These are phyloP conservation scores for Naganishia vaughanmartiniae DNA, from an alignment of 768 basidiomycete genomes.

Conservation along the genomic window DNA sequence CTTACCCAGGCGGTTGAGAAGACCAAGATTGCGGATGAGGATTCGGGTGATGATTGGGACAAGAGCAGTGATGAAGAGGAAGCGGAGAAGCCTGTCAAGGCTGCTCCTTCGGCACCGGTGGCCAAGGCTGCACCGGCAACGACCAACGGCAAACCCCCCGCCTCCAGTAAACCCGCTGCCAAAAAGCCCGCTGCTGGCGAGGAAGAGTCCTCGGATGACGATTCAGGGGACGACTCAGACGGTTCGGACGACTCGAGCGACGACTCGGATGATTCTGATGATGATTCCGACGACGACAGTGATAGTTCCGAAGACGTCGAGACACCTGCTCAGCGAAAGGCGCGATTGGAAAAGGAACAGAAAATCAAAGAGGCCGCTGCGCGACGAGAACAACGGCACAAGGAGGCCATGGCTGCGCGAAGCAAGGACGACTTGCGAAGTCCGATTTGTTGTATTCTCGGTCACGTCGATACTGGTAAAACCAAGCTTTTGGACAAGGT, in stretches of 20 bases:
- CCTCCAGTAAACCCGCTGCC: conserved; percentile 37
- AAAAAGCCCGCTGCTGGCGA: conserved; percentile 34
- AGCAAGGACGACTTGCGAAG: conserved; percentile 86
- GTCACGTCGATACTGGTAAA: conserved; percentile 99
- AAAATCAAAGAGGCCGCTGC: conserved; percentile 81
- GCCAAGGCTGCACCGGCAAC: conserved; percentile 34
- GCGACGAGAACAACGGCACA: conserved; percentile 71
- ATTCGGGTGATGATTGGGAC: conserved; percentile 51
- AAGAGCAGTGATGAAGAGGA: conserved; percentile 47
- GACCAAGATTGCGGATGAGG: conserved; percentile 43
- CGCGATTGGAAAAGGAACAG: conserved; percentile 56
- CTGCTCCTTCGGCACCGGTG: conserved; percentile 6
- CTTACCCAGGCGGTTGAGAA: conserved; percentile 48
- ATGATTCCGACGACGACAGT: conserved; percentile 38
- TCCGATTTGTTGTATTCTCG: conserved; percentile 97
- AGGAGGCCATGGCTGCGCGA: conserved; percentile 78
- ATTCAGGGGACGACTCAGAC: conserved; percentile 36
- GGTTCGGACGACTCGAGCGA: conserved; percentile 44
- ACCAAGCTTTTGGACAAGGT: conserved; percentile 97
- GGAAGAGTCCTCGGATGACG: conserved; percentile 44
- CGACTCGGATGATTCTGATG: conserved; percentile 38
- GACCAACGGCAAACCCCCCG: conserved; percentile 42
- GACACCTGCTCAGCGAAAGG: conserved; percentile 65
- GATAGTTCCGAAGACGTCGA: conserved; percentile 58
- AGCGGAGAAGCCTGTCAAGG: conserved; percentile 30